phyloP scores from a whole-genome alignment of 192 early-diverging fungal genomes.

The Coemansia sp. region DNA sequence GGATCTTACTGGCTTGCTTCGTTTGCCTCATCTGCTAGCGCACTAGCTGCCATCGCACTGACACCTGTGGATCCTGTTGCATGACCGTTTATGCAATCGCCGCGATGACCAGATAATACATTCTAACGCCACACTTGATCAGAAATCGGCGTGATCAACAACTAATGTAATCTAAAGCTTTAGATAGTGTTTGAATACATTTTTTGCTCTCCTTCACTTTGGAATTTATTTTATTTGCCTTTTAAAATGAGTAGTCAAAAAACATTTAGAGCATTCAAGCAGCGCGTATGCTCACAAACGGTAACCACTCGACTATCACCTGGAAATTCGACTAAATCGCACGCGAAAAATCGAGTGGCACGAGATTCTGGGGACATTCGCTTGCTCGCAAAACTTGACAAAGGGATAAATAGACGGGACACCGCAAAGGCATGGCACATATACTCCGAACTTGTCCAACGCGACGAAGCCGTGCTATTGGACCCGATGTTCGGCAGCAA shows the following conservation, averaged over 20 bases:
- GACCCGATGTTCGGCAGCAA: not conserved
- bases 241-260: not conserved
- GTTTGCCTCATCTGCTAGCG: too few species aligned
- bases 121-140: too few species aligned
- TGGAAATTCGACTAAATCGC: not conserved
- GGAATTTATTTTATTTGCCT: not conserved
- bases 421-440: not conserved
- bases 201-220: not conserved
- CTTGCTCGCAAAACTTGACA: not conserved
- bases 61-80: too few species aligned
- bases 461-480: not conserved
- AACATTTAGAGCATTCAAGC: not conserved
- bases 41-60: too few species aligned
- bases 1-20: too few species aligned
- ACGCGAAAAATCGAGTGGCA: not conserved
- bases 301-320: too few species aligned
- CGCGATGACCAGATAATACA: too few species aligned
- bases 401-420: not conserved
- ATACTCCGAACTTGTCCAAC: not conserved
- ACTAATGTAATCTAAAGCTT: not conserved
- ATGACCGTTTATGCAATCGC: too few species aligned
- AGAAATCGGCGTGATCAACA: not conserved
- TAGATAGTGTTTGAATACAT: not conserved
- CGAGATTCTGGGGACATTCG: not conserved
- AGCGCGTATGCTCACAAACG: not conserved